Percentiles rank a stretch among this genome's conserved stretches.
Evolutionary conservation across 805 yeast species (phyloP).

Genomic region (Priceomyces carsonii): DNA sequence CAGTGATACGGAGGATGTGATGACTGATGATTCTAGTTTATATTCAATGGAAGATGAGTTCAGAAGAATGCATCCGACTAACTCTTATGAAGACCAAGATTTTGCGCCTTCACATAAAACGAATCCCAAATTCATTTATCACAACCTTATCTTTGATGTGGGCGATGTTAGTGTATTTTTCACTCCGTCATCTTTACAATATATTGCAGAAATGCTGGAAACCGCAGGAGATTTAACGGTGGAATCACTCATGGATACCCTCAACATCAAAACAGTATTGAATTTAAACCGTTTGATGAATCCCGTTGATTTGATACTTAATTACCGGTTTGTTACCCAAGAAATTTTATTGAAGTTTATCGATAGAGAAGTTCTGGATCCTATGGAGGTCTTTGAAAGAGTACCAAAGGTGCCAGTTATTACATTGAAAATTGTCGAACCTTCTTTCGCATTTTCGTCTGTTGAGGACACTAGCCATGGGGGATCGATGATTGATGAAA

Average conservation of each 20-base stretch:
- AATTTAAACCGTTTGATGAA: conserved; percentile 36
- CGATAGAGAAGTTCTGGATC: conserved; percentile 21
- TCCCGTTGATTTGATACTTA: conserved; percentile 36
- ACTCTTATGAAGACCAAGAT: conserved; percentile 29
- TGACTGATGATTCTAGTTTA: conserved; percentile 2
- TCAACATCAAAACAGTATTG: conserved; percentile 61
- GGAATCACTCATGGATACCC: conserved; percentile 56
- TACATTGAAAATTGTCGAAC: conserved; percentile 32
- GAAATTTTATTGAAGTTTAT: conserved; percentile 40
- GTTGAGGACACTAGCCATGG: too few species aligned
- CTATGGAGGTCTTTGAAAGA: conserved; percentile 26
- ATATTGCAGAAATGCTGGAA: conserved; percentile 37
- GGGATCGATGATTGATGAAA: conserved; percentile 4
- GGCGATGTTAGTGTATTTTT: conserved; percentile 49
- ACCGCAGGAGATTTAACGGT: conserved; percentile 39
- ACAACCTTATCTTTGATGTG: conserved; percentile 55
- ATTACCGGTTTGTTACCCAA: conserved; percentile 51
- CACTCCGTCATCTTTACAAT: conserved; percentile 45
- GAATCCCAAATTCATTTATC: conserved; percentile 48
- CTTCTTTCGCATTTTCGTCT: conserved; percentile 32
- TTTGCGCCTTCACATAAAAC: conserved; percentile 29
- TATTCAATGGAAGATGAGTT: not conserved
- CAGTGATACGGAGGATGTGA: conserved; percentile 1
- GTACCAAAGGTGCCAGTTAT: conserved; percentile 25
- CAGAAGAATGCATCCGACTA: conserved; percentile 18